These are phyloP conservation scores for Petunia axillaris DNA, from an alignment of 257 asterid species.

Conservation along the genomic window DNA sequence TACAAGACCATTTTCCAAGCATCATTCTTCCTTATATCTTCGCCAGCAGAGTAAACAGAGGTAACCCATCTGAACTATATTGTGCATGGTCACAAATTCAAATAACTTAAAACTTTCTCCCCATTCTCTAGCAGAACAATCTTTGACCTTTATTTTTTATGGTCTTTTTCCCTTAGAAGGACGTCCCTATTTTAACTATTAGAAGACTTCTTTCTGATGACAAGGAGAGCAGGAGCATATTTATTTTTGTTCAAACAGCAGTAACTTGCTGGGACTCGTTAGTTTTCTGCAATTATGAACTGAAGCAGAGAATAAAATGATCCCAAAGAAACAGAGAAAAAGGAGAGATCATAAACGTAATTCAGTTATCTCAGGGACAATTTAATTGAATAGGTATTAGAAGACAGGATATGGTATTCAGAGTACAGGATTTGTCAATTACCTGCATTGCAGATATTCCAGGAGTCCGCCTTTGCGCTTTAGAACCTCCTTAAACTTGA, in stretches of 20 bases:
- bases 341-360: neutral
- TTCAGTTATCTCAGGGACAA: neutral
- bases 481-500: constrained; percentile 84
- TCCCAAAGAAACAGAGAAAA: neutral
- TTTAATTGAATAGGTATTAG: neutral
- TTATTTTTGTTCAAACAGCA: constrained; percentile 12
- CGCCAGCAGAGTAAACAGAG: constrained; percentile 1
- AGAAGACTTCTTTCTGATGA: neutral
- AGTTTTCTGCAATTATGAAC: neutral
- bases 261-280: neutral
- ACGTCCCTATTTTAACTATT: constrained; percentile 6
- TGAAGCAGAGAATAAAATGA: neutral
- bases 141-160: neutral
- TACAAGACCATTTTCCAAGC: neutral
- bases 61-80: neutral
- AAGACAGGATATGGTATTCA: constrained; percentile 2
- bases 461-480: constrained; percentile 96
- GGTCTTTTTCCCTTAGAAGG: constrained; percentile 6
- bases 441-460: constrained; percentile 97
- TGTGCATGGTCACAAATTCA: neutral
- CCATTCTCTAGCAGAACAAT: neutral
- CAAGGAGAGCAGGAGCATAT: constrained; percentile 10
- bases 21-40: neutral
- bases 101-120: neutral
- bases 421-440: constrained; percentile 24